phyloP scores from a whole-genome alignment of 768 basidiomycete species.

The Tylopilus sp. region DNA sequence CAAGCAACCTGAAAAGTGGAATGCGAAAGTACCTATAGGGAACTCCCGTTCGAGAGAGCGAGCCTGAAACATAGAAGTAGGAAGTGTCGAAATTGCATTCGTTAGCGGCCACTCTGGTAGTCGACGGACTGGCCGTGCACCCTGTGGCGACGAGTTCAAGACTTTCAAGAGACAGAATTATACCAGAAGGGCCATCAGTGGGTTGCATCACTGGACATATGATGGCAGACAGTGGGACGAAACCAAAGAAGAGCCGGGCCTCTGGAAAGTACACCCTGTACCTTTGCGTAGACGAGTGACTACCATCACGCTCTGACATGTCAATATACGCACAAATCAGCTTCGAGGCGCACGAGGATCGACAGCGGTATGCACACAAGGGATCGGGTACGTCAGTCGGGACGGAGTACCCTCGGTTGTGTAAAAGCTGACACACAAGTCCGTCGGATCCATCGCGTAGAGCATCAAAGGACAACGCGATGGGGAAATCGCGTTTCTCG shows the following conservation, averaged over 20 bases:
- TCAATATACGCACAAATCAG: not conserved
- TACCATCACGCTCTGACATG: too few species aligned
- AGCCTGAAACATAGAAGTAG: not conserved
- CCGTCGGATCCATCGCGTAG: slow-evolving; percentile 8
- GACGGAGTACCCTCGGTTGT: slow-evolving; percentile 6
- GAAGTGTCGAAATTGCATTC: too few species aligned
- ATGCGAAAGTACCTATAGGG: not conserved
- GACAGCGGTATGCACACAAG: not conserved
- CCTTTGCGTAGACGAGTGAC: too few species aligned
- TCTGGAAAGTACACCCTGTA: slow-evolving; percentile 2
- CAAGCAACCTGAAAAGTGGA: not conserved
- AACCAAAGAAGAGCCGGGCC: slow-evolving; percentile 8
- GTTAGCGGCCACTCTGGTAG: too few species aligned
- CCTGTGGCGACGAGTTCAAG: not conserved
- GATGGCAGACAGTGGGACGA: slow-evolving; percentile 9
- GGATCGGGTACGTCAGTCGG: not conserved
- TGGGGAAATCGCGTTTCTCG: slow-evolving; percentile 9
- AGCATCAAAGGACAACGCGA: slow-evolving; percentile 5
- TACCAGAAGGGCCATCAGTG: not conserved
- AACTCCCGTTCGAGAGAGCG: not conserved
- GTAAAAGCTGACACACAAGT: slow-evolving; percentile 5
- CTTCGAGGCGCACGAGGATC: slow-evolving; percentile 2
- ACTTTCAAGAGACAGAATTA: not conserved
- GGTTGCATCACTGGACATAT: slow-evolving; percentile 3
- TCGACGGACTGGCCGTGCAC: not conserved